Evolutionary conservation across 345 rosid species (phyloP).

Genomic region (Aurinia saxatilis): DNA sequence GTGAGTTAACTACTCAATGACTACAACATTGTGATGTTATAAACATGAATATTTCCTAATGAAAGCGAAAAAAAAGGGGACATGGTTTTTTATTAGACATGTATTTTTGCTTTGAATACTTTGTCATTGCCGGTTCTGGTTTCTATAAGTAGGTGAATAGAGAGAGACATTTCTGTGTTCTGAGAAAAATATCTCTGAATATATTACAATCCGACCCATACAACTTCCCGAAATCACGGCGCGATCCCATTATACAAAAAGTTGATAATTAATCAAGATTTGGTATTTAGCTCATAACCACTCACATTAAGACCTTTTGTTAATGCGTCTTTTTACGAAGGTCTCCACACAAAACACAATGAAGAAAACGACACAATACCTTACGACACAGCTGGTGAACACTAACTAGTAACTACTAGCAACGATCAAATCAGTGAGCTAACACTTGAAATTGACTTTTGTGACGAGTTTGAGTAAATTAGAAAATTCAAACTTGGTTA

Average conservation of each 20-base stretch:
- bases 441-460: conserved; percentile 19
- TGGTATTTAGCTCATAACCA: conserved; percentile 19
- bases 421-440: conserved; percentile 47
- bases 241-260: not conserved
- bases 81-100: not conserved
- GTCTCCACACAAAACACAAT: not conserved
- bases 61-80: too few species aligned
- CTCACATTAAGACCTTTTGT: conserved; percentile 8
- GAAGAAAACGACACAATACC: conserved; percentile 31
- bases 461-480: not conserved
- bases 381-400: conserved; percentile 84
- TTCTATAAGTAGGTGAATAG: conserved; percentile 3
- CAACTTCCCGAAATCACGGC: conserved; percentile 21
- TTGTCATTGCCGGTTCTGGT: not conserved
- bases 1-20: too few species aligned
- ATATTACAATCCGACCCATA: not conserved
- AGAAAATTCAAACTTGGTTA: not conserved
- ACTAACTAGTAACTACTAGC: not conserved
- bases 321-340: not conserved
- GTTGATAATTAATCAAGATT: not conserved
- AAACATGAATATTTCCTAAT: too few species aligned
- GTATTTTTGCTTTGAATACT: not conserved
- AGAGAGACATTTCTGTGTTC: conserved; percentile 2
- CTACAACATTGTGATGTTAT: too few species aligned
- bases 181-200: not conserved